Evolutionary conservation across 2,329 filamentous ascomycete species (phyloP).

Genomic region (Beauveria sp.): DNA sequence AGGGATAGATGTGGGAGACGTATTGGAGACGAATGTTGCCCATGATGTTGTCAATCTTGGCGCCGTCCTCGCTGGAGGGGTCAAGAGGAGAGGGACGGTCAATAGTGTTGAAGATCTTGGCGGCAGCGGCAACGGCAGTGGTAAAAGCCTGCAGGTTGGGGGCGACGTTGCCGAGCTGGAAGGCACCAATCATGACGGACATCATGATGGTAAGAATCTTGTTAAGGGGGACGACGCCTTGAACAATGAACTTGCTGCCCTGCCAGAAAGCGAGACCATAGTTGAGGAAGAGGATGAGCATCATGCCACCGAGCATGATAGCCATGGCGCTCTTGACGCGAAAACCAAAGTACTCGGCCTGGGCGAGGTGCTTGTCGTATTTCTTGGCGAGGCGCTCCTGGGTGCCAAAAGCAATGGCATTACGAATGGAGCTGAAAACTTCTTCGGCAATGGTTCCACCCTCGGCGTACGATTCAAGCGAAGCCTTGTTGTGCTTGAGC

Average conservation of each 20-base stretch:
- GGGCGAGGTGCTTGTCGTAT: slow-evolving; percentile 68
- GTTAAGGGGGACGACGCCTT: slow-evolving; percentile 57
- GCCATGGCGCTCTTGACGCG: slow-evolving; percentile 66
- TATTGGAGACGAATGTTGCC: slow-evolving; percentile 75
- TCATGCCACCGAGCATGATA: slow-evolving; percentile 76
- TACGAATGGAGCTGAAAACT: slow-evolving; percentile 87
- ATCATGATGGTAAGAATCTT: slow-evolving; percentile 79
- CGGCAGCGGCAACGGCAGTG: slow-evolving; percentile 71
- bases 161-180: slow-evolving; percentile 79
- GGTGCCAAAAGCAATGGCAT: slow-evolving; percentile 86
- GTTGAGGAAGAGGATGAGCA: slow-evolving; percentile 77
- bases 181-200: slow-evolving; percentile 87
- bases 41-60: slow-evolving; percentile 62
- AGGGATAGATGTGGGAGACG: slow-evolving; percentile 91
- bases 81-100: slow-evolving; percentile 82
- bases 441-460: slow-evolving; percentile 90
- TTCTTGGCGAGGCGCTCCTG: slow-evolving; percentile 84
- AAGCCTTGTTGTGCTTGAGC: slow-evolving; percentile 71
- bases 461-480: slow-evolving; percentile 70
- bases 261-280: slow-evolving; percentile 87
- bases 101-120: slow-evolving; percentile 91
- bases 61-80: slow-evolving; percentile 60
- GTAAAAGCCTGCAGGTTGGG: slow-evolving; percentile 84
- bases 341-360: slow-evolving; percentile 69
- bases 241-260: slow-evolving; percentile 66